phyloP scores from a whole-genome alignment of 2,329 filamentous ascomycete genomes.

The Elsinoe fawcettii region DNA sequence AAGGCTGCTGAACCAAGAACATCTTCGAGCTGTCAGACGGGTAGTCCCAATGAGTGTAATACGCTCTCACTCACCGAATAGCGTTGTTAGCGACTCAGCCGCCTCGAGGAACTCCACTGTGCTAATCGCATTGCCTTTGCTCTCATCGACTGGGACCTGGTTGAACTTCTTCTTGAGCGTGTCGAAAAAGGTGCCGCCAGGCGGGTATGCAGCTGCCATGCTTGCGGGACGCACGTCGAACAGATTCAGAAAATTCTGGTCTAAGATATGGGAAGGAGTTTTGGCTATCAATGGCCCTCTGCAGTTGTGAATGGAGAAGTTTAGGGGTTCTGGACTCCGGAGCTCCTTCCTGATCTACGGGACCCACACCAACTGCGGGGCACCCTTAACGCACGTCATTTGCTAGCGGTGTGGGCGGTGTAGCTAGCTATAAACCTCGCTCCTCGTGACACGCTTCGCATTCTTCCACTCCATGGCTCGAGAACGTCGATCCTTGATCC shows the following conservation, averaged over 20 bases:
- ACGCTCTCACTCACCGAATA: slow-evolving; percentile 60
- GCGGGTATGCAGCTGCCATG: slow-evolving; percentile 35
- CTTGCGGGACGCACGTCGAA: background rate
- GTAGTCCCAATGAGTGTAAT: background rate
- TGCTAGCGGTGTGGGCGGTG: background rate
- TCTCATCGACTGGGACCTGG: slow-evolving; percentile 67
- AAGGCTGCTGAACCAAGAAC: slow-evolving; percentile 66
- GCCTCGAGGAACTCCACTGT: slow-evolving; percentile 89
- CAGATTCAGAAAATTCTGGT: background rate
- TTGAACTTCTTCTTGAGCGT: slow-evolving; percentile 76
- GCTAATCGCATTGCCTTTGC: slow-evolving; percentile 67
- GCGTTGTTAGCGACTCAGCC: slow-evolving; percentile 72
- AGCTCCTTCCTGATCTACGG: slow-evolving; percentile 3
- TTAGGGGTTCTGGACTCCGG: background rate
- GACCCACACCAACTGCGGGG: background rate
- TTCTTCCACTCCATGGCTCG: too few relatives aligned
- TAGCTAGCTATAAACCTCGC: too few relatives aligned
- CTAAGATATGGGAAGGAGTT: too few relatives aligned
- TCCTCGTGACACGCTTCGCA: too few relatives aligned
- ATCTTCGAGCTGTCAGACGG: slow-evolving; percentile 35
- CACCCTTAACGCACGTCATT: background rate
- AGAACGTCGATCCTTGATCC: too few relatives aligned
- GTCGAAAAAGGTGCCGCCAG: slow-evolving; percentile 75
- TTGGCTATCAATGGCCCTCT: background rate
- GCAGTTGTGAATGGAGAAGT: background rate